Conservation (phyloP, 108 stramenopile species). For the Fragilariopsis cylindrus region DNA sequence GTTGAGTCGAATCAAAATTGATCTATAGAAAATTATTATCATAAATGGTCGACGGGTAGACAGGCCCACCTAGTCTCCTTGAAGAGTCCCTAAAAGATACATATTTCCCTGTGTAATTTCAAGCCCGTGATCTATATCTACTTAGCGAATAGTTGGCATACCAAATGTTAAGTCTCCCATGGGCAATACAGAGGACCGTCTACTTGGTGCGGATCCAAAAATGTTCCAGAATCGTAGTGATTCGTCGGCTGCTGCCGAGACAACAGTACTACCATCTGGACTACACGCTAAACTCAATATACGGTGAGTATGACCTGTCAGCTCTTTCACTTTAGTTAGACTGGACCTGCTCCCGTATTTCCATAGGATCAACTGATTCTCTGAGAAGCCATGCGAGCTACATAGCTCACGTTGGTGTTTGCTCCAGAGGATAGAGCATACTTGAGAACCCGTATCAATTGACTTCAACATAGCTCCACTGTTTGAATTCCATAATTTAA, state of each 20-base stretch:
- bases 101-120: too few relatives aligned
- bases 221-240: conserved; percentile 99
- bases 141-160: conserved; percentile 42
- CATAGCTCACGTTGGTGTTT: conserved; percentile 93
- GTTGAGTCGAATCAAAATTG: too few relatives aligned
- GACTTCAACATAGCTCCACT: conserved; percentile 93
- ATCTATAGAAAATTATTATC: too few relatives aligned
- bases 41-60: too few relatives aligned
- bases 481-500: conserved; percentile 98
- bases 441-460: conserved; percentile 97
- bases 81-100: too few relatives aligned
- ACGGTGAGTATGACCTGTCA: conserved; percentile 94
- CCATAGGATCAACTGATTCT: conserved; percentile 98
- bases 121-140: neutral
- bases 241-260: conserved; percentile 98
- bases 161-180: conserved; percentile 46
- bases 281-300: conserved; percentile 93
- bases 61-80: too few relatives aligned
- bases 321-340: conserved; percentile 95
- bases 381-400: conserved; percentile 93
- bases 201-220: conserved; percentile 79
- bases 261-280: conserved; percentile 94
- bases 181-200: conserved; percentile 27
- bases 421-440: conserved; percentile 96
- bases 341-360: conserved; percentile 85